A percentile compares a stretch with the other conserved stretches of the same genome.
phyloP scores from a whole-genome alignment of 805 yeast genomes.

The Spathaspora hagerdaliae region DNA sequence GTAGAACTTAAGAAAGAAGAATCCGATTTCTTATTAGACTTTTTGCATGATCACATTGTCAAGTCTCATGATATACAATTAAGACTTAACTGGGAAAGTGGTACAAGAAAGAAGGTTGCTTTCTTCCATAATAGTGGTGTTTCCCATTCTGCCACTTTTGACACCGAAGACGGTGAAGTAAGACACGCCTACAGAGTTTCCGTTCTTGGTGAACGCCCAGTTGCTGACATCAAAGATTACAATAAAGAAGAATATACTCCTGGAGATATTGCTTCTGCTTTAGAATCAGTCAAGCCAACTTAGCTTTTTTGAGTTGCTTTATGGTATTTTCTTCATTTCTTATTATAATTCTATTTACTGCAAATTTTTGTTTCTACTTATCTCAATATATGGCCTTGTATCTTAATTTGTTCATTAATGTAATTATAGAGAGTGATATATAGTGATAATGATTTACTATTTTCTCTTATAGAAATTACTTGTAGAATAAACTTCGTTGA shows the following conservation, averaged over 20 bases:
- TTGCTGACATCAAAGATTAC: constrained; percentile 36
- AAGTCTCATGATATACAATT: constrained; percentile 58
- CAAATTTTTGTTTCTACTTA: too few relatives aligned
- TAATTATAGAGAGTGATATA: too few relatives aligned
- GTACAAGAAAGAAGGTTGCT: constrained; percentile 49
- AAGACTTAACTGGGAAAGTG: constrained; percentile 67
- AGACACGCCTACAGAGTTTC: constrained; percentile 76
- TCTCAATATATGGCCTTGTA: too few relatives aligned
- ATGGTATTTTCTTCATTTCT: background rate
- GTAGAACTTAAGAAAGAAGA: constrained; percentile 73
- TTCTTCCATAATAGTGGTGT: constrained; percentile 78
- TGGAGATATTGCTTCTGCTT: constrained; percentile 30
- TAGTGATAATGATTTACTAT: too few relatives aligned
- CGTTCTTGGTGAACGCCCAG: constrained; percentile 70
- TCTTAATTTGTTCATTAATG: too few relatives aligned
- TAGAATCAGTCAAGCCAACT: constrained; percentile 13
- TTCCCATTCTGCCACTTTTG: constrained; percentile 65
- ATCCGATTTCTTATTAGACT: constrained; percentile 54
- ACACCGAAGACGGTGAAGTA: constrained; percentile 63
- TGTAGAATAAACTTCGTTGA: too few relatives aligned
- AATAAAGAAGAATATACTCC: constrained; percentile 32
- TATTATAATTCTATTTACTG: background rate
- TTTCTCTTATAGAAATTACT: too few relatives aligned
- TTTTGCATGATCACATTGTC: constrained; percentile 52
- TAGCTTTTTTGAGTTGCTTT: background rate